Base-by-base conservation (phyloP, 208 protist genomes). In the Herpetomonas tarakana region DNA sequence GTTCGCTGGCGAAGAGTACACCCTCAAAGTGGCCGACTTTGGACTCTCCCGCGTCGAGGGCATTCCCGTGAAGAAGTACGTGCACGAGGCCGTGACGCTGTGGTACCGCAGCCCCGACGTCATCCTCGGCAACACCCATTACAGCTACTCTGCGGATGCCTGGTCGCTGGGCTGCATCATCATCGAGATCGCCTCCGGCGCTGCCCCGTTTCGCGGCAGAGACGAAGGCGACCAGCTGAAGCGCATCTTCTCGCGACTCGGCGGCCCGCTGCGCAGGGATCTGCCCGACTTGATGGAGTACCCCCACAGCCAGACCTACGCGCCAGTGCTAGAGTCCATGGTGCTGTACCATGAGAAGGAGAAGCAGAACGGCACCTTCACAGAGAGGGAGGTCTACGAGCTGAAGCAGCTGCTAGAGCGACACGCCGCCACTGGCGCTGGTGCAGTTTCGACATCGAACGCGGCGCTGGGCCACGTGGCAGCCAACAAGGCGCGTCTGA, bases 31-130 rank as follows among this genome's bases (percentile, higher is more conserved):
- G 9, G 84, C 68, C 25, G 92, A 97, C 65, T 97, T 97, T 77
- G 90, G 90, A 18, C 78, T 97, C 22, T 78, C 83, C 0, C 78
- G 91, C 29, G 16, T 87, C 1, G 87, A 94, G 53, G 92, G 79
- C 25, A 95, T 96, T 31, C 86, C 92, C 22, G 77, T 96, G 51
- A 94, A 93, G 58, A 96, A 96, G 60, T 93, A 93, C 62, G 73
- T 81, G 52, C 91, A 94, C 62, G 89, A 94, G 60, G 87, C 83
- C 26, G 78, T 96, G 26, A 98, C 96, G n/a, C 63, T 97, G 25
- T 98, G 95, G 94, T 98, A 98, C 59, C 86, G 93, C 54, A 83
- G 88, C 31, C 96, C 96, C 4, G 96, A 98, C 64, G 73, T 97
- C 9, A 64, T 97, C 9, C 73, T 98, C 1, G 91, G 91, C 16